Base-by-base conservation (phyloP, 2,329 filamentous ascomycete species). In the Talaromyces sp. region DNA sequence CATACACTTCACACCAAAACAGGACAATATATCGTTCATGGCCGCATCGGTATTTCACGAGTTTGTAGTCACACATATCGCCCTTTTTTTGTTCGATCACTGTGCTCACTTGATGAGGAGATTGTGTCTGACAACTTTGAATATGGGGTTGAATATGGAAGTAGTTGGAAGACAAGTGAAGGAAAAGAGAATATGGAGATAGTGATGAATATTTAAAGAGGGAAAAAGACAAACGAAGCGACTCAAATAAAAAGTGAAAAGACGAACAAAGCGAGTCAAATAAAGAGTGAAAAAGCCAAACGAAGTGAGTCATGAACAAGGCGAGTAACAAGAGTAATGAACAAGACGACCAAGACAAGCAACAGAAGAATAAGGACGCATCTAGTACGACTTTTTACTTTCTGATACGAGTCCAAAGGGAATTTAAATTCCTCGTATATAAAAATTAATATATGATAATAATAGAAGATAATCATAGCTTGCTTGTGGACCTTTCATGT, bases 51-150 rank as follows among this genome's bases (percentile, higher is more conserved):
- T 55, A 61, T 38, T 21, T 61, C 14, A 61, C 38, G 26, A 55
- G 43, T 17, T 53, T 61, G 46, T 61, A 55, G 21, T 61, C 55
- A 55, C 59, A 61, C 59, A 61, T 61, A 24, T 19, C 55, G 43
- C 4, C n/a, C 6, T 19, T 19, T 43, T 43, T 9, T 43, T 43
- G 19, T 31, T 14, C 6, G 17, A 38, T 38, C 35, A 38, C 35
- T n/a, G 35, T n/a, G 35, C 35, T n/a, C 17, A 38, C 17, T 38
- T 17, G 14, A n/a, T 38, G 35, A n/a, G 35, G 17, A 38, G 35
- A 38, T 17, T 14, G 35, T 38, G 35, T 21, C 13, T 46, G n/a
- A 24, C 21, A 21, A 11, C n/a, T 41, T 41, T 46, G 41, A 4
- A 10, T 4, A 43, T 14, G n/a, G 13, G 8, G 38, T 43, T 10